A percentile compares a stretch with the other conserved stretches of the same genome.
Evolutionary conservation across 2,329 filamentous ascomycete genomes (phyloP).

Genomic region (Aspergillus sp.): DNA sequence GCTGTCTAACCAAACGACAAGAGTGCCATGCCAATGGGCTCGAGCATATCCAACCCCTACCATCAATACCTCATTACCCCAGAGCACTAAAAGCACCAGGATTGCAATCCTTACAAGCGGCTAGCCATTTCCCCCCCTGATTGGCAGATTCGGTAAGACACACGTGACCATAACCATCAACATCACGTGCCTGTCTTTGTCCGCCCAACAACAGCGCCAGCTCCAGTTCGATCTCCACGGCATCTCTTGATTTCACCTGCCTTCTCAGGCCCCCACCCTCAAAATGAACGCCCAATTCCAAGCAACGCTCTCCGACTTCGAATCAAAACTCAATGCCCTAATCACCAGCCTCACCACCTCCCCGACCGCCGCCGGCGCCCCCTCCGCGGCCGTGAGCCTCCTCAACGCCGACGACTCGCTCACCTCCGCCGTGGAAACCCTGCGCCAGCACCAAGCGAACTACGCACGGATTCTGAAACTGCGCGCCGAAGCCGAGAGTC

Average conservation of each 20-base stretch:
- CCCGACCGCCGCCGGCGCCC: conserved; percentile 44
- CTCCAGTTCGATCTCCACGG: too few species aligned
- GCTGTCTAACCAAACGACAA: too few species aligned
- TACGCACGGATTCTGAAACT: conserved; percentile 42
- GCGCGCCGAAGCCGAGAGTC: conserved; percentile 38
- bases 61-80: background rate
- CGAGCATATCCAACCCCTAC: too few species aligned
- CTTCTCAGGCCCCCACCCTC: background rate
- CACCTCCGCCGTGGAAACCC: conserved; percentile 40
- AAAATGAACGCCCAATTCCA: conserved; percentile 43
- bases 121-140: too few species aligned
- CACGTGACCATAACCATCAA: too few species aligned
- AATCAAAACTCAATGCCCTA: conserved; percentile 44
- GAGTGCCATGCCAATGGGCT: too few species aligned
- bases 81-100: background rate
- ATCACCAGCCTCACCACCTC: conserved; percentile 43
- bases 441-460: conserved; percentile 46
- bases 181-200: too few species aligned
- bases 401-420: conserved; percentile 44
- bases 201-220: too few species aligned
- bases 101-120: too few species aligned
- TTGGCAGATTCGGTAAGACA: too few species aligned
- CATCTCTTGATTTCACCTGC: too few species aligned
- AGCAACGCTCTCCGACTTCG: conserved; percentile 40
- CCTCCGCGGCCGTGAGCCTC: conserved; percentile 40